Base-by-base conservation (phyloP, 768 basidiomycete species). In the Suillus decipiens region DNA sequence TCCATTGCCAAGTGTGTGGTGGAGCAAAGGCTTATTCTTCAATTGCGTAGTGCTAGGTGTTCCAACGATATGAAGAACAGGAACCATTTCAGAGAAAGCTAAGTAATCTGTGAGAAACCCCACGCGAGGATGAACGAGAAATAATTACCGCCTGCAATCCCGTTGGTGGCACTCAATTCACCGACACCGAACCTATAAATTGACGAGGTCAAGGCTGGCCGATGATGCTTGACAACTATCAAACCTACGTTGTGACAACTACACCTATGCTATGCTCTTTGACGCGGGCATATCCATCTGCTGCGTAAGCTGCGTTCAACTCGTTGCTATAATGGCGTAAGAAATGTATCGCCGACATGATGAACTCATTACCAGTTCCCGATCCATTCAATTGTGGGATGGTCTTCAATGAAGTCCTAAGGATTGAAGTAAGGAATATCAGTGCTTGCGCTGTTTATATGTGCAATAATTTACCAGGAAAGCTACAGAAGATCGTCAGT, bases 241-340 rank as follows among this genome's bases (percentile, higher is more conserved):
- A 37, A 15, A 70, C 79, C n/a, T 68, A 89, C 89, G 90, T 97
- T 12, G 95, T 96, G 37, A 84, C 75, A 5, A 95, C 75, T 9
- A 87, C 92, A 57, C 91, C 92, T 55, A 93, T 77, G 67, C 85
- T 81, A 54, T 81, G 78, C 57, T 88, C 85, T 67, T 94, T 96
- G 59, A 95, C 87, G 62, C 96, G 85, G 22, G 95, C 93, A 74
- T 96, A 96, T 12, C 95, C 95, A 70, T 96, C 95, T 0, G 93
- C 93, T 17, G 95, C 95, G 74, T 97, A 97, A 0, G 92, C 82
- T 0, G 93, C 90, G 66, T 95, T 93, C 54, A 95, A 80, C 71
- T 95, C 90, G 64, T 93, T 93, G 67, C 91, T 92, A 63, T 17
- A 33, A 53, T 11, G 7, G 17, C 3, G 36, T 73, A 39, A 70